Evolutionary conservation across 106 monocot species (phyloP).

Genomic region (Apostasia shenzhenica): DNA sequence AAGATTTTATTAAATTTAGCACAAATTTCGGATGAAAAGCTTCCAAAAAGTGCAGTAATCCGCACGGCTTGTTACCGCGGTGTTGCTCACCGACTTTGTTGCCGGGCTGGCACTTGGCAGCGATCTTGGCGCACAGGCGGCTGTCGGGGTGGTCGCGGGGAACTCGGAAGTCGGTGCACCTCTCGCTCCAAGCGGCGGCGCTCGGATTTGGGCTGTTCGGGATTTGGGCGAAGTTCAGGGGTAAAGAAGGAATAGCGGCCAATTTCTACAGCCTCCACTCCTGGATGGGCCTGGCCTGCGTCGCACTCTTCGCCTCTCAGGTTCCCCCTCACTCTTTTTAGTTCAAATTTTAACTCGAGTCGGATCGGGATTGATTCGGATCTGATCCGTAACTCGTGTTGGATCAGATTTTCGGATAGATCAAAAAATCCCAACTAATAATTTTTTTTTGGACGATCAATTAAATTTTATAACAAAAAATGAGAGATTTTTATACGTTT

Average conservation of each 20-base stretch:
- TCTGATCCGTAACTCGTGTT: too few species aligned
- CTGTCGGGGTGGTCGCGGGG: conserved; percentile 25
- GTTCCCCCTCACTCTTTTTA: conserved; percentile 11
- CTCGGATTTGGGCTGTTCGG: conserved; percentile 56
- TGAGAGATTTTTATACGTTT: too few species aligned
- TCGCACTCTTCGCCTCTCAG: conserved; percentile 56
- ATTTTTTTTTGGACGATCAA: too few species aligned
- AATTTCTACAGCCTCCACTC: conserved; percentile 78
- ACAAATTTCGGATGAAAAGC: too few species aligned
- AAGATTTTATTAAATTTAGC: too few species aligned
- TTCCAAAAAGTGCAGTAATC: too few species aligned
- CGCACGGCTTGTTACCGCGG: neutral
- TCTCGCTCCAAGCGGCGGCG: conserved; percentile 42
- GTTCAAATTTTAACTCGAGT: too few species aligned
- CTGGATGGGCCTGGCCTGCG: conserved; percentile 66
- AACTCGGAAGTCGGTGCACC: conserved; percentile 42
- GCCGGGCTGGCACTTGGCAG: conserved; percentile 10
- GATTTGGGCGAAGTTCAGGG: conserved; percentile 62
- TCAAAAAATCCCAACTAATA: too few species aligned
- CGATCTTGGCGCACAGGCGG: conserved; percentile 51
- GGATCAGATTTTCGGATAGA: too few species aligned
- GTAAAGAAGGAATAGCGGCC: conserved; percentile 30
- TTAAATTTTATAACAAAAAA: too few species aligned
- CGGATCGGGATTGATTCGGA: too few species aligned
- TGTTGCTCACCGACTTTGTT: neutral